Evolutionary conservation across 306 rosid species (phyloP).

Genomic region (Potentilla sterilis): DNA sequence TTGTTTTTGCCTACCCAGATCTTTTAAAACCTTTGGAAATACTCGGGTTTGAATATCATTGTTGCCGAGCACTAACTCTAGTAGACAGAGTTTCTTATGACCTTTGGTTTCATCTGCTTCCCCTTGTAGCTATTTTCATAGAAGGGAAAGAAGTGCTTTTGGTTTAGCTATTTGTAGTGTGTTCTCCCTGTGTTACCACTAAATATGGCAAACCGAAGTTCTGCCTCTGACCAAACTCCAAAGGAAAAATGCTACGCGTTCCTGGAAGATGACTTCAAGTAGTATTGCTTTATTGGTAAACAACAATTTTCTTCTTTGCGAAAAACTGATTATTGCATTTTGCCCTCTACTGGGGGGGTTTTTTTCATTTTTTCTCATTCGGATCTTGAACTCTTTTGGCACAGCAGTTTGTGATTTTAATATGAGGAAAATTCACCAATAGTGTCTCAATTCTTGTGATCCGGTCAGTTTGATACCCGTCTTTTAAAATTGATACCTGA

Average conservation of each 20-base stretch:
- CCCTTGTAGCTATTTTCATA: background rate
- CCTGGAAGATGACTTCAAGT: background rate
- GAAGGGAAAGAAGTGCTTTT: background rate
- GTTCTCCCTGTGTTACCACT: background rate
- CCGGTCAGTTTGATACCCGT: no score
- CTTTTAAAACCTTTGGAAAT: background rate
- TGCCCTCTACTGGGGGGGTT: background rate
- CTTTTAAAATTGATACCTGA: no score
- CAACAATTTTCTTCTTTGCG: background rate
- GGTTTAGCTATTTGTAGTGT: background rate
- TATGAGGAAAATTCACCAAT: no score
- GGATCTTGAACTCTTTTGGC: background rate
- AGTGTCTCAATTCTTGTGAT: no score
- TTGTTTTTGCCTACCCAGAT: conserved; percentile 13
- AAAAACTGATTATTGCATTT: background rate
- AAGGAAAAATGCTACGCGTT: background rate
- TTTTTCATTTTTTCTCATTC: background rate
- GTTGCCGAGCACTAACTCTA: background rate
- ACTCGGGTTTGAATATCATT: background rate
- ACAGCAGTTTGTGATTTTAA: background rate
- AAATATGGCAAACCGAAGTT: conserved; percentile 1
- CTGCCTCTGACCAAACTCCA: background rate
- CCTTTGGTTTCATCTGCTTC: background rate
- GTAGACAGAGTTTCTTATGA: background rate
- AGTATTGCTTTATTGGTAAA: background rate